Evolutionary conservation across 768 basidiomycete genomes (phyloP).

Genomic region (Albatrellus ellisii): DNA sequence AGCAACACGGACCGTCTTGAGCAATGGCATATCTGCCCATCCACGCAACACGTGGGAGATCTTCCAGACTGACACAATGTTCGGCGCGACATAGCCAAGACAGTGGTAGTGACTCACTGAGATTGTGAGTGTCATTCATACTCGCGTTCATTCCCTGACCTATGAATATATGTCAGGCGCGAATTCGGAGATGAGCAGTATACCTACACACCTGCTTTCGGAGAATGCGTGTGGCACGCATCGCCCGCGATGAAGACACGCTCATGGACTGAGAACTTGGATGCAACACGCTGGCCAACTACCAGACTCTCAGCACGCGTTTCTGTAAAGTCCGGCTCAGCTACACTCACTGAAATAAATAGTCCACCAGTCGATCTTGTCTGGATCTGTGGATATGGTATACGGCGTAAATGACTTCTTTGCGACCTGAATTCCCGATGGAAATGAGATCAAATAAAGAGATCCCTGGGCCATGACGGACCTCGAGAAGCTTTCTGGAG

Average conservation of each 20-base stretch:
- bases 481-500: constrained; percentile 27
- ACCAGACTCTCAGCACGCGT: not conserved
- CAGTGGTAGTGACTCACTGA: constrained; percentile 17
- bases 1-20: constrained; percentile 29
- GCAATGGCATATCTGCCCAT: constrained; percentile 30
- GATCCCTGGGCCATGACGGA: constrained; percentile 5
- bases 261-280: constrained; percentile 31
- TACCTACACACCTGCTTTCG: constrained; percentile 24
- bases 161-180: constrained; percentile 18
- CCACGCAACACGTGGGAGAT: constrained; percentile 35
- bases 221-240: constrained; percentile 36
- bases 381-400: constrained; percentile 17
- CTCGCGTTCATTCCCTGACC: constrained; percentile 43
- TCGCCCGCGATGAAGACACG: constrained; percentile 47
- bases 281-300: constrained; percentile 46
- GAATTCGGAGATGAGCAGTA: not conserved
- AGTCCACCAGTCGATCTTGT: constrained; percentile 35
- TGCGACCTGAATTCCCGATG: constrained; percentile 29
- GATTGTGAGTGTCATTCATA: constrained; percentile 42
- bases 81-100: not conserved
- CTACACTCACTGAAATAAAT: constrained; percentile 29
- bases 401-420: constrained; percentile 29
- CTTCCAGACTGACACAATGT: constrained; percentile 32
- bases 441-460: not conserved
- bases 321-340: not conserved